A percentile compares a stretch with the other conserved stretches of the same genome.
Conservation (phyloP, 2,329 filamentous ascomycete species). For the Aspergillus pseudoterreus region DNA sequence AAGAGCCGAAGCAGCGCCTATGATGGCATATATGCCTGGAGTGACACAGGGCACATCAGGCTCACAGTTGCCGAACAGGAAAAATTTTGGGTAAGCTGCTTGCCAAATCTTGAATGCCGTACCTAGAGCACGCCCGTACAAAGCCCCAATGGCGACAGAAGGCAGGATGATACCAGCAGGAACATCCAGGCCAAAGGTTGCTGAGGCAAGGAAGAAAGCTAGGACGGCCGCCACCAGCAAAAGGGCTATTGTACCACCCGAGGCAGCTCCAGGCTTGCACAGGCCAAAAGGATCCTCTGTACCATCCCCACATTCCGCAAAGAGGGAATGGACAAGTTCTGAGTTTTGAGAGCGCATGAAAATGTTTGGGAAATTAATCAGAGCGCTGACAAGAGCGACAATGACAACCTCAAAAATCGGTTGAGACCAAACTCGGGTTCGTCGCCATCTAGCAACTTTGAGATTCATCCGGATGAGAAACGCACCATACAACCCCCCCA, state of each 20-base stretch:
- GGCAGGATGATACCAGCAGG: constrained; percentile 94
- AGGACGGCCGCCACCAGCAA: constrained; percentile 77
- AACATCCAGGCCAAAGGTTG: constrained; percentile 92
- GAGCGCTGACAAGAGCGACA: constrained; percentile 76
- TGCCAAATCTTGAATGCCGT: constrained; percentile 89
- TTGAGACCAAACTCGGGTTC: constrained; percentile 63
- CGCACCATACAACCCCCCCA: constrained; percentile 91
- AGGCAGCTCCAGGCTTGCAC: constrained; percentile 81
- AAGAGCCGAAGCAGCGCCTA: constrained; percentile 91
- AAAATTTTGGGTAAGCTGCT: constrained; percentile 68
- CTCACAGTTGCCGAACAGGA: constrained; percentile 76
- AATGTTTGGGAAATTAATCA: constrained; percentile 92
- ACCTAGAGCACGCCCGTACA: constrained; percentile 84
- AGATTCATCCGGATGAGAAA: constrained; percentile 96
- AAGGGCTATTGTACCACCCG: constrained; percentile 75
- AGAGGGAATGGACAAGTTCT: constrained; percentile 86
- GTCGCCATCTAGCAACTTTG: constrained; percentile 76
- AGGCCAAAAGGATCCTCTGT: constrained; percentile 84
- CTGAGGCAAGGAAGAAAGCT: constrained; percentile 77
- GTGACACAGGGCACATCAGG: constrained; percentile 85
- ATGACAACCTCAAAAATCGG: constrained; percentile 75
- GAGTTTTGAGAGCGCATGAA: constrained; percentile 94
- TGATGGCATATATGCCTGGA: constrained; percentile 92
- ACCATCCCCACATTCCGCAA: constrained; percentile 78
- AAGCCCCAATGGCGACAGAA: constrained; percentile 90